Evolutionary conservation across 352 stramenopile genomes (phyloP).

Genomic region (Nothophytophthora sp.): DNA sequence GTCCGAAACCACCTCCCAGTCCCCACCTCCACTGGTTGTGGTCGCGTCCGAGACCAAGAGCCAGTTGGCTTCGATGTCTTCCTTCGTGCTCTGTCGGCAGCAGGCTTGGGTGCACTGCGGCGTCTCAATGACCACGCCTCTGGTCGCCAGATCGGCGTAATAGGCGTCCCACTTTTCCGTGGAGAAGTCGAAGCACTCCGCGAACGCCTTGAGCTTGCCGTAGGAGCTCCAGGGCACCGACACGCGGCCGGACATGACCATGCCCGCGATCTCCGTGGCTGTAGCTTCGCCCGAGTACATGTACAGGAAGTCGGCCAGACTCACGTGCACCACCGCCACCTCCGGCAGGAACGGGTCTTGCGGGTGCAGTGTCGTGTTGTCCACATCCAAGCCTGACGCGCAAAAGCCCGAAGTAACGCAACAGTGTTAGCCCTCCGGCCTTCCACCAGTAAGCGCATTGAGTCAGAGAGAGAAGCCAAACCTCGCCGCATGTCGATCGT

Average conservation of each 20-base stretch:
- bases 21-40: conserved; percentile 39
- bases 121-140: conserved; percentile 16
- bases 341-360: conserved; percentile 59
- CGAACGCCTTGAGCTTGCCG: conserved; percentile 83
- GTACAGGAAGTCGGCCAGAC: conserved; percentile 80
- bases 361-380: conserved; percentile 41
- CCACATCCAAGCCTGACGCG: conserved; percentile 49
- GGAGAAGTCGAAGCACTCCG: conserved; percentile 86
- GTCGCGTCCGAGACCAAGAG: conserved; percentile 69
- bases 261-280: conserved; percentile 74
- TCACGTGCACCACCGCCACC: conserved; percentile 75
- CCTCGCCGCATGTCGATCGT: conserved; percentile 78
- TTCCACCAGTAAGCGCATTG: no score
- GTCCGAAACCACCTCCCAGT: conserved; percentile 81
- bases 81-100: conserved; percentile 64
- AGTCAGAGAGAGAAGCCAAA: conserved; percentile 8
- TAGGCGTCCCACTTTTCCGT: conserved; percentile 81
- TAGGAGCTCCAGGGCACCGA: conserved; percentile 82
- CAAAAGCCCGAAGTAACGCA: conserved; percentile 1
- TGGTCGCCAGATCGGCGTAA: conserved; percentile 51
- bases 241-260: conserved; percentile 87
- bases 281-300: conserved; percentile 87
- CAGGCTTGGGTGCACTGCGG: conserved; percentile 58
- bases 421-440: no score
- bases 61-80: conserved; percentile 87